phyloP scores from a whole-genome alignment of 768 basidiomycete species.

The Pleurotus tuber-regium region DNA sequence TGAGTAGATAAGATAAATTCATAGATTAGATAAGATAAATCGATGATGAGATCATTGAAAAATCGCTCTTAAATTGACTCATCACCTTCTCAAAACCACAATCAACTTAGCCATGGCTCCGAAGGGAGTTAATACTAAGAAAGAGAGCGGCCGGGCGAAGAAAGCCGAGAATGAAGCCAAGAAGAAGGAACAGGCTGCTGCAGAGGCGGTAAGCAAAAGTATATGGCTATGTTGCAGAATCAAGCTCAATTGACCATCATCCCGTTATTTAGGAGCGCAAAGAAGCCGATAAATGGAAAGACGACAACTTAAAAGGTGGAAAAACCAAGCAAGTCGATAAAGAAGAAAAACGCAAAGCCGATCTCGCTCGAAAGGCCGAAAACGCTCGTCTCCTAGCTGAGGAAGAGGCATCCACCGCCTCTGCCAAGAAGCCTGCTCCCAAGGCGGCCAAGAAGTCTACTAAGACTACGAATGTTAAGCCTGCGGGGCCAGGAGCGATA shows the following conservation, averaged over 20 bases:
- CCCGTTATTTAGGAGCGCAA: conserved; percentile 55
- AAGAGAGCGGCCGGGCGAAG: conserved; percentile 85
- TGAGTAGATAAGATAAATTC: neutral
- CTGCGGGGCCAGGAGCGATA: conserved; percentile 84
- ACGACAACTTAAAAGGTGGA: conserved; percentile 55
- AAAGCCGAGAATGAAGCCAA: conserved; percentile 90
- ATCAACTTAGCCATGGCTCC: too few relatives aligned
- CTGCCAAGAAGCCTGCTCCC: conserved; percentile 61
- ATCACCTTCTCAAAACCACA: too few relatives aligned
- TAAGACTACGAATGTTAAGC: conserved; percentile 52
- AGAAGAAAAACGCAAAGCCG: conserved; percentile 78
- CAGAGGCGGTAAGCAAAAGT: conserved; percentile 50
- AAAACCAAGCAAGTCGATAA: conserved; percentile 68
- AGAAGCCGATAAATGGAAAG: conserved; percentile 67
- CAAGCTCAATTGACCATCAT: conserved; percentile 3
- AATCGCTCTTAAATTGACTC: too few relatives aligned
- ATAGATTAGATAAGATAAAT: conserved; percentile 12
- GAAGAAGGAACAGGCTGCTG: conserved; percentile 62
- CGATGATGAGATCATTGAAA: too few relatives aligned
- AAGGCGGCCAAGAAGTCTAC: conserved; percentile 55
- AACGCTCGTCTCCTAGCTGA: conserved; percentile 83
- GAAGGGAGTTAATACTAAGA: conserved; percentile 88
- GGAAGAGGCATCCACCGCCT: conserved; percentile 65
- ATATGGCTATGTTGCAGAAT: neutral
- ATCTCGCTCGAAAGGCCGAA: conserved; percentile 85